Evolutionary conservation across 202 grass and related monocot species (phyloP), one percentile per base, ranked within the genome.

Genomic region (Dendrocalamus latiflorus): DNA sequence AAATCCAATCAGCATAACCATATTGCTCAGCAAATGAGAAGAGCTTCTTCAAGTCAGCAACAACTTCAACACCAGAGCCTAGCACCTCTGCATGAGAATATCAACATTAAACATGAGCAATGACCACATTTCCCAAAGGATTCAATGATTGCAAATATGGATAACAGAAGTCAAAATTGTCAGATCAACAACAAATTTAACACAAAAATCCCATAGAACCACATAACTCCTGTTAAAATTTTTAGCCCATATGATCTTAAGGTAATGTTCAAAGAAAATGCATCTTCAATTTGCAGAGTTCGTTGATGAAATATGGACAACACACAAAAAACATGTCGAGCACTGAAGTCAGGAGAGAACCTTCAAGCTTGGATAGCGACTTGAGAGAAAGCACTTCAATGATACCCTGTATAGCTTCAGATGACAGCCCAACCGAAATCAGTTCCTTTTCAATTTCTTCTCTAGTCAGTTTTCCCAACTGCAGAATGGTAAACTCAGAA

Each of bases 311-410:
- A 48, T 38, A 65, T 44, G n/a, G 37, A 51, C 20, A 39, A 72
- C 70, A 41, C 16, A 51, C 38, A n/a, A 84, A 50, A 17, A 77
- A 84, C 14, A 74, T 28, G 50, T 80, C 4, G 47, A 73, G 26
- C 14, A 44, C 47, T 48, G 42, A 89, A 81, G 25, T 79, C 20
- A 74, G 66, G 43, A 76, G 54, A 72, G 76, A 73, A 97, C 94
- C 94, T 97, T 97, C 90, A 72, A 94, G 88, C 68, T 88, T 88
- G 9, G 83, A 71, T 20, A 94, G 86, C 39, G 92, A 94, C 72
- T 94, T 94, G 36, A 93, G 82, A n/a, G 95, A 98, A 55, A 98
- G 84, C 30, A 98, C 90, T 36, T 93, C 84, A 58, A 87, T 84
- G 28, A n/a, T n/a, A n/a, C n/a, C n/a, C n/a, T n/a, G n/a, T n/a